Base-by-base conservation (phyloP, 2,329 filamentous ascomycete genomes). In the Colletotrichum euphorbiae region DNA sequence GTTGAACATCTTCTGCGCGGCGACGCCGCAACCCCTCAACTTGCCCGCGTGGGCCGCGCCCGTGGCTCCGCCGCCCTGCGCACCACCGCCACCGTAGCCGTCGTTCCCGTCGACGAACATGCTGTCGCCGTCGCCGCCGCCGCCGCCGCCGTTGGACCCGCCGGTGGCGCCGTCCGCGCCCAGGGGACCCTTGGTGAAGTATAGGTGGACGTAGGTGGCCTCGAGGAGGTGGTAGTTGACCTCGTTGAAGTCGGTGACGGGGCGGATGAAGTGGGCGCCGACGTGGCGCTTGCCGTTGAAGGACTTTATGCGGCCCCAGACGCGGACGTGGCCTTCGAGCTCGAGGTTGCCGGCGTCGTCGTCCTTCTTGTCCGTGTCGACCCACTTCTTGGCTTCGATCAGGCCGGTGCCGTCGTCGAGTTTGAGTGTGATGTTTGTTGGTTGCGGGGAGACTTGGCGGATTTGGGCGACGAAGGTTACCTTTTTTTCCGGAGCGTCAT, bases 361-460 rank as follows among this genome's bases (percentile, higher is more conserved):
- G 40, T 85, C 83, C 65, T 80, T 79, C 76, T 85, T 86, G 75
- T 89, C 87, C 72, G 85, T 81, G 80, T 95, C 91, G 65, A 92
- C 85, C 91, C 92, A 97, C 78, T 92, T 90, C 83, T 96, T 97
- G 72, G 93, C 94, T 80, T 99, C 97, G 74, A 98, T 91, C 70
- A 90, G 86, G 69, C 93, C 94, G 1, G 97, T 99, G 77, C 96
- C 96, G 80, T 99, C 96, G 81, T 99, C 96, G 74, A 99, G 84
- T 75, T 91, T 92, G 86, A 97, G 97, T 51, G 93, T 97, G 73
- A 94, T 90, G 82, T 97, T 97, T 72, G 95, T 98, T 45, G 91
- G 88, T 82, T 97, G 93, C n/a, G 88, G 87, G 76, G 89, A 92
- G 80, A 98, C 90, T 80, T 90, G 90, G 77, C 94, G 93, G 74